phyloP scores from a whole-genome alignment of 352 stramenopile species.

The Phytophthora sp. region DNA sequence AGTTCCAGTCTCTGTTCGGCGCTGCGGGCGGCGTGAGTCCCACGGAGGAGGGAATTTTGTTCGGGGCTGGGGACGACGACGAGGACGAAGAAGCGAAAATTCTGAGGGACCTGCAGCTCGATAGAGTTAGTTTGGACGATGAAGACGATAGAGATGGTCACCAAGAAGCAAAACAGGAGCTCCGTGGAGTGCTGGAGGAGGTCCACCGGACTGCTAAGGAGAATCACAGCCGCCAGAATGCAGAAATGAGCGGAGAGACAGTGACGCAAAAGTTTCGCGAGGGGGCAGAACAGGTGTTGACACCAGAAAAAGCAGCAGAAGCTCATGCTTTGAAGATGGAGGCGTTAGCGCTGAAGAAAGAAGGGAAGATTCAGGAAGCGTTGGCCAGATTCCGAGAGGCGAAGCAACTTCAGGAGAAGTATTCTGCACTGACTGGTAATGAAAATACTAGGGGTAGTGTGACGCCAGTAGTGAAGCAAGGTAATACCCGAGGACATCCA shows the following conservation, averaged over 20 bases:
- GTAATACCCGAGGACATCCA: not conserved
- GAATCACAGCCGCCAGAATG: constrained; percentile 27
- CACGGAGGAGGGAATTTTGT: constrained; percentile 52
- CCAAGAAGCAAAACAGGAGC: constrained; percentile 41
- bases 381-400: constrained; percentile 66
- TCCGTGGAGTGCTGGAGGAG: constrained; percentile 43
- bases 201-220: constrained; percentile 37
- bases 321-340: constrained; percentile 61
- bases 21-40: constrained; percentile 39
- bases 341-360: constrained; percentile 61
- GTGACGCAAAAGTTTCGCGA: not conserved
- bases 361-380: constrained; percentile 55
- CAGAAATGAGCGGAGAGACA: constrained; percentile 18
- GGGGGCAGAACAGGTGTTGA: not conserved
- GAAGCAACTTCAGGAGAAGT: constrained; percentile 54
- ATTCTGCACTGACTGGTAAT: not conserved
- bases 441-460: not conserved
- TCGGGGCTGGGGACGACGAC: constrained; percentile 29
- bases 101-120: constrained; percentile 53
- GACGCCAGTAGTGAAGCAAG: not conserved
- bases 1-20: constrained; percentile 65
- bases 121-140: constrained; percentile 34
- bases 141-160: constrained; percentile 25
- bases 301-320: constrained; percentile 2
- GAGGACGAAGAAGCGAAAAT: constrained; percentile 72